A percentile compares a stretch with the other conserved stretches of the same genome.
Evolutionary conservation across 2,329 filamentous ascomycete species (phyloP).

Genomic region (Monilinia polystroma): DNA sequence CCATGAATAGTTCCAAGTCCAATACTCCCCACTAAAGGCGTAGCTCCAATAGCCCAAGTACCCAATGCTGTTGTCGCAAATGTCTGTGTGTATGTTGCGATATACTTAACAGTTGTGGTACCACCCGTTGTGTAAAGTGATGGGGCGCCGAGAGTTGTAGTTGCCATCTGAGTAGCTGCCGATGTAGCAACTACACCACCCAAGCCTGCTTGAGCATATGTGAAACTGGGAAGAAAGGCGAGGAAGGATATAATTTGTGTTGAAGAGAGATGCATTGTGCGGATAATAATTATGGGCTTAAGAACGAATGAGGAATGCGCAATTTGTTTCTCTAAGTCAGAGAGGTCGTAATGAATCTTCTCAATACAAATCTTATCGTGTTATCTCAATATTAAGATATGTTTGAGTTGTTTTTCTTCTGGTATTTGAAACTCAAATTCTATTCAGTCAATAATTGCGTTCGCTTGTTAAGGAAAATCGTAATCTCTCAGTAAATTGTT

Average conservation of each 20-base stretch:
- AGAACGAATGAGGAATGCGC: not conserved
- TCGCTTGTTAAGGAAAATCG: slow-evolving; percentile 6
- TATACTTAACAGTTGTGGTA: not conserved
- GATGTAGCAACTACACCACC: slow-evolving; percentile 1
- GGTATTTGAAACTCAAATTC: not conserved
- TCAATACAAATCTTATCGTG: slow-evolving; percentile 1
- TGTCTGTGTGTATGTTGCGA: slow-evolving; percentile 33
- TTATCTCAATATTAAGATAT: not conserved
- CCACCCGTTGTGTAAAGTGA: slow-evolving; percentile 11
- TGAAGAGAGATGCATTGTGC: not conserved
- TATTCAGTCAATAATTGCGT: slow-evolving; percentile 3
- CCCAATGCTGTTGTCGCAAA: slow-evolving; percentile 38
- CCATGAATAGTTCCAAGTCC: slow-evolving; percentile 35
- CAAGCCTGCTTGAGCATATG: slow-evolving; percentile 18
- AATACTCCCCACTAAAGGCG: slow-evolving; percentile 33
- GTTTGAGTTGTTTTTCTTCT: not conserved
- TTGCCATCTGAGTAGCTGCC: slow-evolving; percentile 17
- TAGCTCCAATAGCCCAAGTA: slow-evolving; percentile 35
- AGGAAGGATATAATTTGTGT: not conserved
- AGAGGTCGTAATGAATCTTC: not conserved
- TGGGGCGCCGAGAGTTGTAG: not conserved
- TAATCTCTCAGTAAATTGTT: slow-evolving; percentile 5
- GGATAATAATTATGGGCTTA: not conserved
- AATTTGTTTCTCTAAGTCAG: not conserved
- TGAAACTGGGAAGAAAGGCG: slow-evolving; percentile 4